Conservation (phyloP, 257 asterid genomes). For the Capsicum chinense region DNA sequence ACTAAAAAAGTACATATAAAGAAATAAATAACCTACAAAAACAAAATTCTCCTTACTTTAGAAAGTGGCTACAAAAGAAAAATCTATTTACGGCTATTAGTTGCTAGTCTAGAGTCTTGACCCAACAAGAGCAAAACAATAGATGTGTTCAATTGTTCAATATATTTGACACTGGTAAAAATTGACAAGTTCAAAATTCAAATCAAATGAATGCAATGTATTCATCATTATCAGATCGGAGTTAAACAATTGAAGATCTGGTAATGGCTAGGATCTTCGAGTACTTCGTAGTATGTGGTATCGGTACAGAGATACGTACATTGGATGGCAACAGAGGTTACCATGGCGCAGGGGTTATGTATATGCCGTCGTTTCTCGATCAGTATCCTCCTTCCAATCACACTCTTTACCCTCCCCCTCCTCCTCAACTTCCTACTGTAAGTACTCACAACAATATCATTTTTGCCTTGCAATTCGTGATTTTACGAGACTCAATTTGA, state of each 20-base stretch:
- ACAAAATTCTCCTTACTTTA: not conserved
- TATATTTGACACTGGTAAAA: not conserved
- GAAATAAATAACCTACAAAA: too few species aligned
- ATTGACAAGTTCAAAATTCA: conserved; percentile 14
- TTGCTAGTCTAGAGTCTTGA: not conserved
- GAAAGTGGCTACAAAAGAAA: not conserved
- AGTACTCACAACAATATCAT: not conserved
- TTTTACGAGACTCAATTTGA: too few species aligned
- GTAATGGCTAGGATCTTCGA: conserved; percentile 62
- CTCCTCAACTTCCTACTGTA: conserved; percentile 88
- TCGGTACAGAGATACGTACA: conserved; percentile 90
- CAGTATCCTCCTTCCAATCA: conserved; percentile 81
- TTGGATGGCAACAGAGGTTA: conserved; percentile 72
- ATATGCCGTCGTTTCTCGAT: conserved; percentile 75
- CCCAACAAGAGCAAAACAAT: not conserved
- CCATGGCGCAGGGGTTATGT: conserved; percentile 67
- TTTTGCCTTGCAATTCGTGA: not conserved
- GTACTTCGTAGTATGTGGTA: conserved; percentile 89
- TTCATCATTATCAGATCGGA: conserved; percentile 19
- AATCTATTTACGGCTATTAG: not conserved
- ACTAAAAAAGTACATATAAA: too few species aligned
- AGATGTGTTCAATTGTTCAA: not conserved
- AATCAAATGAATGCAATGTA: conserved; percentile 13
- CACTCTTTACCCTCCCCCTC: conserved; percentile 78
- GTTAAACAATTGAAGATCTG: not conserved